Evolutionary conservation across 345 rosid species (phyloP), one percentile per base, ranked within the genome.

Genomic region (Moringa oleifera): DNA sequence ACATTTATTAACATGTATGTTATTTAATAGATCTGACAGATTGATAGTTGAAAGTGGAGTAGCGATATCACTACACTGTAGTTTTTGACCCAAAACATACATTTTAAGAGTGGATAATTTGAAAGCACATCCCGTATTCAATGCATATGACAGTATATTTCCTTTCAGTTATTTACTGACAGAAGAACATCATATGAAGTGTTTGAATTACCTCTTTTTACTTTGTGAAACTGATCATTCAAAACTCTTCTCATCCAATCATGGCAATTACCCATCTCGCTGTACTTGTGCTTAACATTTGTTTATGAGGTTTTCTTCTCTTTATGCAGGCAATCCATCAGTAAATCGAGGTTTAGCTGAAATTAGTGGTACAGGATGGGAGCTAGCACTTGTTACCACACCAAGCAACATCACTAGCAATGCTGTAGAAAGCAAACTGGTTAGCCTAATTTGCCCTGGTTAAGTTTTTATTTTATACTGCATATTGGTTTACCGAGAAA

Each of bases 301-400:
- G 6, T 11, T 33, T 33, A 4, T 1, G 6, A 41, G 6, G 47
- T 4, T 41, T 41, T 41, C 47, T 41, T 41, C 6, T 11, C 6
- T 45, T 23, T 33, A 18, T 67, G 47, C 62, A 93, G 97, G 89
- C 15, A 80, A 69, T 62, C 67, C 73, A 20, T 20, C 59, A 51
- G 49, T 83, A 21, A 74, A 61, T 71, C 58, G 31, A 31, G 83
- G 83, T 59, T 75, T 82, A 65, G 78, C 73, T 74, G 83, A 80
- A 58, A 76, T 88, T 0, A 75, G 81, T 61, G 85, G 87, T 66
- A 68, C 72, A 9, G 99, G 99, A 51, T 94, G 99, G 99, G 99
- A 94, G 73, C 84, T 94, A 56, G 88, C 99, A n/a, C 80, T 94
- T 47, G 92, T 90, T 66, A 81, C 95, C 41, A 62, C 95, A 24